Conservation (phyloP, 2,329 filamentous ascomycete genomes). For the Sclerotinia borealis region DNA sequence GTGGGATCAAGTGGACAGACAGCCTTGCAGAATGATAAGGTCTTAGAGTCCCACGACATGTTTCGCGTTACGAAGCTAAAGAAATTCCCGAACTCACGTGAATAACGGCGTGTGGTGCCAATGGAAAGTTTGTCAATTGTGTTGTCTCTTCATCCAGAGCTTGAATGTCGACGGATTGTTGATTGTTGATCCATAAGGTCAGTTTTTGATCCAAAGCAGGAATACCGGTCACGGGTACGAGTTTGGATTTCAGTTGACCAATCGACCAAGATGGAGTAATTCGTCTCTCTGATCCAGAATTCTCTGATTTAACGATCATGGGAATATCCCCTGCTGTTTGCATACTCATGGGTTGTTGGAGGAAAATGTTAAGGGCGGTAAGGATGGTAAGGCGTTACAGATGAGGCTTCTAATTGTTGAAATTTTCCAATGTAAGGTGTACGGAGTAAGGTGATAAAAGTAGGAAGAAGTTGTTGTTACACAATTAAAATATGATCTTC, state of each 20-base stretch:
- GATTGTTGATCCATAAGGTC: conserved; percentile 57
- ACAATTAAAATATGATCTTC: neutral
- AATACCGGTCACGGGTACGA: conserved; percentile 89
- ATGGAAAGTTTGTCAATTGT: conserved; percentile 56
- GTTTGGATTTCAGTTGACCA: conserved; percentile 72
- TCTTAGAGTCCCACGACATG: conserved; percentile 13
- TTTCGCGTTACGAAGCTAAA: conserved; percentile 12
- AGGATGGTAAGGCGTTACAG: neutral
- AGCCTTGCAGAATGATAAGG: conserved; percentile 13
- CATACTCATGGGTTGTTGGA: conserved; percentile 7
- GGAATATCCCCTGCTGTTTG: conserved; percentile 54
- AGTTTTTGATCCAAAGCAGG: conserved; percentile 75
- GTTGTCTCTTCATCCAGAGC: conserved; percentile 67
- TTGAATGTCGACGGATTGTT: conserved; percentile 58
- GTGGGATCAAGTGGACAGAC: neutral
- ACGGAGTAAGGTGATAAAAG: neutral
- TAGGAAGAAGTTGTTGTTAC: neutral
- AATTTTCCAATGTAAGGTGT: conserved; percentile 7
- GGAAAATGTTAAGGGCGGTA: neutral
- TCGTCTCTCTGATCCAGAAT: conserved; percentile 77
- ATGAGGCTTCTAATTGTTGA: conserved; percentile 4
- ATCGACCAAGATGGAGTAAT: conserved; percentile 92
- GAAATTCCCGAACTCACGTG: conserved; percentile 56
- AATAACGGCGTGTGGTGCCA: conserved; percentile 72
- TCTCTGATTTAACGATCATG: conserved; percentile 68